These are phyloP conservation scores for Biscogniauxia marginata DNA, from an alignment of 2,329 filamentous ascomycete species.

Conservation along the genomic window DNA sequence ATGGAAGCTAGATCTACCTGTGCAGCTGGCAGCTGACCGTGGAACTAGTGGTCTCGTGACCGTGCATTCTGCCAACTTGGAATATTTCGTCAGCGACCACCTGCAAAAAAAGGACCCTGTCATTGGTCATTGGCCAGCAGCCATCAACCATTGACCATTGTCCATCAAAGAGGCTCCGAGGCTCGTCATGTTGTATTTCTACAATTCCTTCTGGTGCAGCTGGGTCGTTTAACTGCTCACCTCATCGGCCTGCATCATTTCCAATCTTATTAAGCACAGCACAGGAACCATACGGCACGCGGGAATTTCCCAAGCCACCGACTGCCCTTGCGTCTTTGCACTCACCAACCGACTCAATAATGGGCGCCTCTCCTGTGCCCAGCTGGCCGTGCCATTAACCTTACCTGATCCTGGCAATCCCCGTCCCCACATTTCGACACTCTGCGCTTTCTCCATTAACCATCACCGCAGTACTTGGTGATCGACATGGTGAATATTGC, in stretches of 20 bases:
- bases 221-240: background rate
- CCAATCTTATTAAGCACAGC: too few relatives aligned
- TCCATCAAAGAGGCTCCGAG: background rate
- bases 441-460: background rate
- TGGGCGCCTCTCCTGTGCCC: too few relatives aligned
- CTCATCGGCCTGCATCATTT: background rate
- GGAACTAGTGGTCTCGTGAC: background rate
- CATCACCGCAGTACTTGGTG: background rate
- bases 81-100: too few relatives aligned
- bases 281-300: background rate
- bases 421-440: background rate
- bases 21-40: background rate
- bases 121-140: background rate
- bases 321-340: background rate
- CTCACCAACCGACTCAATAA: background rate
- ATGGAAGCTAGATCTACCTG: background rate
- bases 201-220: too few relatives aligned
- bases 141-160: background rate
- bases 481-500: background rate
- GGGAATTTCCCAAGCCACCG: background rate
- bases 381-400: background rate
- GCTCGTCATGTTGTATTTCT: too few relatives aligned
- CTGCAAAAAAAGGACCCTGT: background rate
- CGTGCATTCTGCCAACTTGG: background rate
- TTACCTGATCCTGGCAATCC: background rate